phyloP scores from a whole-genome alignment of 305 asterid genomes.

The Fraxinus paxiana region DNA sequence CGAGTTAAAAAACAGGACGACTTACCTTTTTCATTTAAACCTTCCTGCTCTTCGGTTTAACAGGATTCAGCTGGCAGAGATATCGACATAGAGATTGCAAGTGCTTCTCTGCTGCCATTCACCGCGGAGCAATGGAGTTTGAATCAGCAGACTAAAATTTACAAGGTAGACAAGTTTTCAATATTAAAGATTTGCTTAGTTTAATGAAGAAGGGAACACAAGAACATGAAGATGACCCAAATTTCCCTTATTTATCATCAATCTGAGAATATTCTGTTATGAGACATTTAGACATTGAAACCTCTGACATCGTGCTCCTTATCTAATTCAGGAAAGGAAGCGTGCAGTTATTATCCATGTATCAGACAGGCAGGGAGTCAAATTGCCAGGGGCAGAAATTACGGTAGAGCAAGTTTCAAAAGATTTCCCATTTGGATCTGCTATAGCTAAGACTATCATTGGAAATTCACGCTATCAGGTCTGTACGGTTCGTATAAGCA shows the following conservation, averaged over 20 bases:
- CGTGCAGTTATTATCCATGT: slow-evolving; percentile 63
- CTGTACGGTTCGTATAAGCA: background rate
- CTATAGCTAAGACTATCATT: slow-evolving; percentile 58
- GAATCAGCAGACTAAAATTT: slow-evolving; percentile 57
- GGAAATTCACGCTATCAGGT: slow-evolving; percentile 57
- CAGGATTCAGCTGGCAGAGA: slow-evolving; percentile 42
- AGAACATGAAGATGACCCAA: background rate
- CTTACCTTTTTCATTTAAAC: background rate
- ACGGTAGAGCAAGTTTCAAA: slow-evolving; percentile 51
- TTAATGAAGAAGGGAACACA: background rate
- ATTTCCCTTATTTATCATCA: background rate
- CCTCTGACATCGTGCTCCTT: background rate
- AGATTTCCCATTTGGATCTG: slow-evolving; percentile 81
- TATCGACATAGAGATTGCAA: slow-evolving; percentile 34
- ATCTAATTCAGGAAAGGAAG: slow-evolving; percentile 48
- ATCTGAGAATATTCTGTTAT: background rate
- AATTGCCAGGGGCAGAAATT: slow-evolving; percentile 42
- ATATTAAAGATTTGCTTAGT: background rate
- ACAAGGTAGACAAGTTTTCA: slow-evolving; percentile 34
- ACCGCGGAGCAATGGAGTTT: slow-evolving; percentile 58
- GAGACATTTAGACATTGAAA: background rate
- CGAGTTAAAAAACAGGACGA: background rate
- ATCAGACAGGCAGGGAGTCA: slow-evolving; percentile 49
- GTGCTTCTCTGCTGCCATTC: slow-evolving; percentile 76
- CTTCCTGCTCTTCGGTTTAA: background rate